Evolutionary conservation across 1,139 yeast genomes (phyloP).

Genomic region (Candida mesenterica): DNA sequence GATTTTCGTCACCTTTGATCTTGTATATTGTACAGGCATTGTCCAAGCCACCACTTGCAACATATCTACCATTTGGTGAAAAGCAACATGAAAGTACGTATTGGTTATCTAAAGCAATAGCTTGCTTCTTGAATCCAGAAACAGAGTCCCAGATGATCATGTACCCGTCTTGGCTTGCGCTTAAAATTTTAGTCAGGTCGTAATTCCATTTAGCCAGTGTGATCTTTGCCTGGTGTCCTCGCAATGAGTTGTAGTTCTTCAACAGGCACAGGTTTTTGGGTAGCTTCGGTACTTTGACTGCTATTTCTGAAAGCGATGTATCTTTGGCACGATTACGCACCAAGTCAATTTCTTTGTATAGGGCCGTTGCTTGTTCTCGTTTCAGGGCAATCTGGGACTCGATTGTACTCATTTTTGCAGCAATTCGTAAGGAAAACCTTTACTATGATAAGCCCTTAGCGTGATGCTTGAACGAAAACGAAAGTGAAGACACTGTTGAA

Average conservation of each 20-base stretch:
- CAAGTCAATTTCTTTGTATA: constrained; percentile 50
- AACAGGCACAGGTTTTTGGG: constrained; percentile 35
- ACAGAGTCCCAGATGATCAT: constrained; percentile 81
- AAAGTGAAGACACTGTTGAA: too few species aligned
- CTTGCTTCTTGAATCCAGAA: constrained; percentile 69
- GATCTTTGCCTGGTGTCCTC: constrained; percentile 78
- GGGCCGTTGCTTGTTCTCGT: constrained; percentile 44
- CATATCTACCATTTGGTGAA: constrained; percentile 61
- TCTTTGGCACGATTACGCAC: constrained; percentile 45
- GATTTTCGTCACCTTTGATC: constrained; percentile 17
- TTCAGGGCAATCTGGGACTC: constrained; percentile 32
- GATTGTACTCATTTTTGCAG: background rate
- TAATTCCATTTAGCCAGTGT: constrained; percentile 67
- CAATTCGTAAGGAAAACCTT: background rate
- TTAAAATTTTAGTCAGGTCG: constrained; percentile 57
- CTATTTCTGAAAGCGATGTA: constrained; percentile 40
- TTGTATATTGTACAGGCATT: constrained; percentile 74
- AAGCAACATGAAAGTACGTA: constrained; percentile 80
- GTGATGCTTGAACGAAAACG: background rate
- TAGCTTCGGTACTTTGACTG: constrained; percentile 28
- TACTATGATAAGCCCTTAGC: background rate
- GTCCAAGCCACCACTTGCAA: constrained; percentile 83
- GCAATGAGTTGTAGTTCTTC: constrained; percentile 42
- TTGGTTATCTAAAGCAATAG: constrained; percentile 66
- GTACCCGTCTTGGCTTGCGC: constrained; percentile 87